Conservation (phyloP, 2,329 filamentous ascomycete genomes). For the Colletotrichum cereale region DNA sequence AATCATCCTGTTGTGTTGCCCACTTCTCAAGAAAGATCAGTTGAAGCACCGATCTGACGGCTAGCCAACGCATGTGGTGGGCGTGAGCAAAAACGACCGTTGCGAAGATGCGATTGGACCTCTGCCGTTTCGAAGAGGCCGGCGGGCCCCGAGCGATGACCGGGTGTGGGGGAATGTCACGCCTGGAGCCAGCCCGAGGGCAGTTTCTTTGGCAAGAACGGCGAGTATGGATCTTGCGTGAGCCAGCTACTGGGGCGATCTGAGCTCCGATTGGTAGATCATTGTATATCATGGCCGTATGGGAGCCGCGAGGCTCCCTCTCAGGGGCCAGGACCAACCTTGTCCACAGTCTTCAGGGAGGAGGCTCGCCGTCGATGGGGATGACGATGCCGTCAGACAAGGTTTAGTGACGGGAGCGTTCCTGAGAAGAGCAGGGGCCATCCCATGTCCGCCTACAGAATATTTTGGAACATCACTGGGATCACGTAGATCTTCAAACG, state of each 20-base stretch:
- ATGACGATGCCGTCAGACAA: slow-evolving; percentile 25
- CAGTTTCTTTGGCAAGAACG: slow-evolving; percentile 30
- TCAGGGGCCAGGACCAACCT: slow-evolving; percentile 23
- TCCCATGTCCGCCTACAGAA: slow-evolving; percentile 7
- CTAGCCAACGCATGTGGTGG: slow-evolving; percentile 17
- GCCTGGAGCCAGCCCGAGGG: slow-evolving; percentile 9
- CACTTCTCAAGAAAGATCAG: slow-evolving; percentile 35
- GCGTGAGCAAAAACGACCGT: slow-evolving; percentile 6
- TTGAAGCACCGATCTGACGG: slow-evolving; percentile 39
- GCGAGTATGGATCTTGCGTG: slow-evolving; percentile 22
- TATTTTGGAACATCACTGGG: slow-evolving; percentile 34
- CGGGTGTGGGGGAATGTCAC: slow-evolving; percentile 24
- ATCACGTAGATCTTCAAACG: slow-evolving; percentile 38
- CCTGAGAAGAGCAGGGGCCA: slow-evolving; percentile 31
- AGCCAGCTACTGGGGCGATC: slow-evolving; percentile 30
- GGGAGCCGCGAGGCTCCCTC: slow-evolving; percentile 21
- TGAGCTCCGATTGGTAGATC: slow-evolving; percentile 36
- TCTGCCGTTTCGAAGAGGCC: slow-evolving; percentile 28
- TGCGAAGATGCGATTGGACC: slow-evolving; percentile 38
- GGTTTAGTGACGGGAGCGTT: slow-evolving; percentile 37
- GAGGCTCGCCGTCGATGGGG: slow-evolving; percentile 34
- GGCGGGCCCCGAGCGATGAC: slow-evolving; percentile 28
- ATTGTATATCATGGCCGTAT: slow-evolving; percentile 21
- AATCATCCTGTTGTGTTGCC: slow-evolving; percentile 31
- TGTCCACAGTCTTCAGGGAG: slow-evolving; percentile 26